These are phyloP conservation scores for Colletotrichum paranaense DNA, from an alignment of 2,329 filamentous ascomycete species.

Conservation along the genomic window DNA sequence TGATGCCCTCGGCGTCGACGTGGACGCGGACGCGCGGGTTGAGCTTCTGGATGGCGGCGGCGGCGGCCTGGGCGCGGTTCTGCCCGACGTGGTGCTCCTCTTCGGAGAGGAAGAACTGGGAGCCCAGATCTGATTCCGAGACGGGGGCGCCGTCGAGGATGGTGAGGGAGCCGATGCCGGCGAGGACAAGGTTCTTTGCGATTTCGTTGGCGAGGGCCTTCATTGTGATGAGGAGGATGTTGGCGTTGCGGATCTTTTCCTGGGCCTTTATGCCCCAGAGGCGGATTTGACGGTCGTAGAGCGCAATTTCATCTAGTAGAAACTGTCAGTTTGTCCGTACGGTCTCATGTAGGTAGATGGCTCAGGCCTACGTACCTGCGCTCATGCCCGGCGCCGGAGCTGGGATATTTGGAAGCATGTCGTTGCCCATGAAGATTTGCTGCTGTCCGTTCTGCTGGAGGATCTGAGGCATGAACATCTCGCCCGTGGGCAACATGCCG, in stretches of 20 bases:
- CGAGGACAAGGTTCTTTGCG: slow-evolving; percentile 92
- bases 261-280: slow-evolving; percentile 98
- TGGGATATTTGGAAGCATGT: slow-evolving; percentile 25
- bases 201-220: slow-evolving; percentile 93
- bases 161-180: slow-evolving; percentile 90
- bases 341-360: not conserved
- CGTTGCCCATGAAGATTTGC: slow-evolving; percentile 33
- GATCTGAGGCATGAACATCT: slow-evolving; percentile 36
- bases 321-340: slow-evolving; percentile 11
- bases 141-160: slow-evolving; percentile 84
- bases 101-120: slow-evolving; percentile 82
- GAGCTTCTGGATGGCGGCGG: slow-evolving; percentile 81
- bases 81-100: slow-evolving; percentile 77
- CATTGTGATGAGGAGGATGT: slow-evolving; percentile 89
- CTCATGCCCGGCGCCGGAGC: slow-evolving; percentile 41
- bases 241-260: slow-evolving; percentile 88
- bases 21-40: slow-evolving; percentile 88
- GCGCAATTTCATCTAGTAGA: slow-evolving; percentile 85
- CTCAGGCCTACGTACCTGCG: slow-evolving; percentile 42
- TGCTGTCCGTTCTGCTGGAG: slow-evolving; percentile 16
- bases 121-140: slow-evolving; percentile 82
- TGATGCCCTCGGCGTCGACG: slow-evolving; percentile 75
- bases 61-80: slow-evolving; percentile 86
- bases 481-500: slow-evolving; percentile 32
- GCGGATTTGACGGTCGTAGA: slow-evolving; percentile 97